Evolutionary conservation across 768 basidiomycete species (phyloP).

Genomic region (Termitomyces sp.): DNA sequence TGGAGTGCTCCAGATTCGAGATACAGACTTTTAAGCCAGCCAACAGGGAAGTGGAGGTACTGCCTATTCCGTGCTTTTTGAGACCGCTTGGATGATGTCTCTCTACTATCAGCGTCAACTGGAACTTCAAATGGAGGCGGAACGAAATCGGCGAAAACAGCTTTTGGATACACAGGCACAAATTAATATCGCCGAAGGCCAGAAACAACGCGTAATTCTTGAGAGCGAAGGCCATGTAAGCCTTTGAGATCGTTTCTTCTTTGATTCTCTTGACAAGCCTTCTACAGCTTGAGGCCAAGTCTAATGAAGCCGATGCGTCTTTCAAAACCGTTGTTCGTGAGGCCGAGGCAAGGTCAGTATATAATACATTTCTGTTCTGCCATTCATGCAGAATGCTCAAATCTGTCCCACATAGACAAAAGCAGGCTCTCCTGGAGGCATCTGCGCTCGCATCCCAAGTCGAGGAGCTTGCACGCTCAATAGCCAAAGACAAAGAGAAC

Average conservation of each 20-base stretch:
- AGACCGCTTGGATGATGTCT: not conserved
- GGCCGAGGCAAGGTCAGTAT: constrained; percentile 38
- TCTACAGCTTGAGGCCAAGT: constrained; percentile 38
- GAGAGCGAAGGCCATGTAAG: constrained; percentile 48
- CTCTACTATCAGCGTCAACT: constrained; percentile 40
- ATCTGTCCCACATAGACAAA: constrained; percentile 19
- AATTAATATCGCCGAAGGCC: constrained; percentile 53
- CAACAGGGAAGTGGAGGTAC: constrained; percentile 53
- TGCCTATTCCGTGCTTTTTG: not conserved
- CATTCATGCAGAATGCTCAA: not conserved
- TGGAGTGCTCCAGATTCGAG: constrained; percentile 53
- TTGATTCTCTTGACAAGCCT: not conserved
- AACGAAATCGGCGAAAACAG: constrained; percentile 49
- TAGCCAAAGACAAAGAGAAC: constrained; percentile 25
- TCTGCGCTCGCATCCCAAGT: constrained; percentile 44
- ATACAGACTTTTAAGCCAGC: constrained; percentile 56
- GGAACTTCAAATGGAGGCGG: constrained; percentile 56
- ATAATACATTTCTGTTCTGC: not conserved
- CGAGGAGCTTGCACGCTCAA: constrained; percentile 34
- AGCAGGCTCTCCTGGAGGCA: constrained; percentile 40
- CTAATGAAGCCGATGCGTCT: constrained; percentile 48
- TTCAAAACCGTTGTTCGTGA: constrained; percentile 46
- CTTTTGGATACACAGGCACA: constrained; percentile 52
- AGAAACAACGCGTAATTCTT: constrained; percentile 49
- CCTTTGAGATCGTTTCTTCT: not conserved